Percentiles rank a stretch among this genome's conserved stretches.
Evolutionary conservation across 1,139 yeast genomes (phyloP).

Genomic region (Suhomyces terraborum): DNA sequence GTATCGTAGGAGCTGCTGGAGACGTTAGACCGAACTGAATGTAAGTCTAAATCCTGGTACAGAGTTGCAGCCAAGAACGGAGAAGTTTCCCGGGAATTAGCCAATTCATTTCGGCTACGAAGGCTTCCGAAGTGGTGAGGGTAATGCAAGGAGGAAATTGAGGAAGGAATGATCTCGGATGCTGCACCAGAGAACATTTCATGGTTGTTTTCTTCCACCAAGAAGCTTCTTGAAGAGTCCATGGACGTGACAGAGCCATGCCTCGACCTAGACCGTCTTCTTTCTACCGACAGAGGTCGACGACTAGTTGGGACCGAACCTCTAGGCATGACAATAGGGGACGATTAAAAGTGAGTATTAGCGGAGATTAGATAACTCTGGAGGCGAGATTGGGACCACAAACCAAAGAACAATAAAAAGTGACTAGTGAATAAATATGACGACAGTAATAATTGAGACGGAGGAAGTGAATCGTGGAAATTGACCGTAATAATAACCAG

Average conservation of each 20-base stretch:
- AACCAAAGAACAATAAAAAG: too few species aligned
- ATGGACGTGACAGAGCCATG: slow-evolving; percentile 46
- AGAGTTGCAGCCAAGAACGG: slow-evolving; percentile 35
- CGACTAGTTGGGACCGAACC: slow-evolving; percentile 7
- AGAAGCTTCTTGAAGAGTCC: slow-evolving; percentile 32
- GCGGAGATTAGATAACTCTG: too few species aligned
- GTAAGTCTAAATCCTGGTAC: slow-evolving; percentile 27
- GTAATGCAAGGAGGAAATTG: slow-evolving; percentile 86
- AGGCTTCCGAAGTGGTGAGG: slow-evolving; percentile 50
- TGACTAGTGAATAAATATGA: too few species aligned
- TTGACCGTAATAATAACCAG: too few species aligned
- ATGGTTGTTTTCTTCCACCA: slow-evolving; percentile 50
- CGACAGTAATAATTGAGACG: too few species aligned
- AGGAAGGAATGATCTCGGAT: slow-evolving; percentile 84
- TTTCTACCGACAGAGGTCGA: slow-evolving; percentile 16
- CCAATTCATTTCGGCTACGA: slow-evolving; percentile 28
- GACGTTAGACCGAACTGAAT: slow-evolving; percentile 32
- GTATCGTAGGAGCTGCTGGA: slow-evolving; percentile 37
- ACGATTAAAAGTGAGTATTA: too few species aligned
- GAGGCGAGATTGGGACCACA: too few species aligned
- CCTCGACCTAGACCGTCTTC: slow-evolving; percentile 28
- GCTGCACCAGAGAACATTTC: slow-evolving; percentile 93
- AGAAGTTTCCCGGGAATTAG: slow-evolving; percentile 37
- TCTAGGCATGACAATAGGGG: slow-evolving; percentile 8
- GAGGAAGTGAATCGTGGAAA: too few species aligned